Evolutionary conservation across 306 rosid genomes (phyloP).

Genomic region (Quercus rubra): DNA sequence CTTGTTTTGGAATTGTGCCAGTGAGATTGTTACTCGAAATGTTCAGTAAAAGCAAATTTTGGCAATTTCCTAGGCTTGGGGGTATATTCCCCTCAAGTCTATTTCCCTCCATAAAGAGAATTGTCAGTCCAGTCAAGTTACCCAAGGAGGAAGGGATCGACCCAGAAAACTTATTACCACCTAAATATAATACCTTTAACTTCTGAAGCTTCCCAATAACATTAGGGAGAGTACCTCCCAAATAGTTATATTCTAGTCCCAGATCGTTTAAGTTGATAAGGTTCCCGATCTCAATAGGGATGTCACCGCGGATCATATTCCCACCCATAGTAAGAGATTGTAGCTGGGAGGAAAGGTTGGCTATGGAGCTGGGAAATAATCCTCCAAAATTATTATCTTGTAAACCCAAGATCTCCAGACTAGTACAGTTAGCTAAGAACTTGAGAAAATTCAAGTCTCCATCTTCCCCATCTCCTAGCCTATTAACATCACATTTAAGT

Average conservation of each 20-base stretch:
- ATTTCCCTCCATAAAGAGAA: conserved; percentile 15
- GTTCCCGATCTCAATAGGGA: conserved; percentile 34
- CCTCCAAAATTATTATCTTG: conserved; percentile 31
- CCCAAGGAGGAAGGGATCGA: conserved; percentile 37
- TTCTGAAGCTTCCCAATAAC: conserved; percentile 27
- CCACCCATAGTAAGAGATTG: background rate
- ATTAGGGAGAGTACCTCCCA: conserved; percentile 24
- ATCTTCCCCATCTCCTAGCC: conserved; percentile 24
- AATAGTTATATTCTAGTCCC: conserved; percentile 26
- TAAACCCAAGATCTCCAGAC: background rate
- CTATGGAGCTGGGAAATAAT: conserved; percentile 21
- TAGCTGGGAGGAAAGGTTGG: conserved; percentile 27
- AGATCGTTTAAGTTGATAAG: conserved; percentile 14
- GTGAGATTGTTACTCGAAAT: conserved; percentile 31
- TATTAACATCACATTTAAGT: conserved; percentile 24
- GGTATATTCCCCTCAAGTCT: conserved; percentile 36
- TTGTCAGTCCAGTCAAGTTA: conserved; percentile 25
- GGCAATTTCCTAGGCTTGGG: conserved; percentile 28
- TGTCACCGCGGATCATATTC: conserved; percentile 20
- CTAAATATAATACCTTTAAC: conserved; percentile 9
- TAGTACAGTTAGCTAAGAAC: conserved; percentile 31
- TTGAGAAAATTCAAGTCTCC: conserved; percentile 25
- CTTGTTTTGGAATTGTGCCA: conserved; percentile 32
- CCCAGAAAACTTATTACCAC: conserved; percentile 24
- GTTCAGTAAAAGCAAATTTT: conserved; percentile 12